phyloP scores from a whole-genome alignment of 306 rosid genomes.

The Cicer yamashitae region DNA sequence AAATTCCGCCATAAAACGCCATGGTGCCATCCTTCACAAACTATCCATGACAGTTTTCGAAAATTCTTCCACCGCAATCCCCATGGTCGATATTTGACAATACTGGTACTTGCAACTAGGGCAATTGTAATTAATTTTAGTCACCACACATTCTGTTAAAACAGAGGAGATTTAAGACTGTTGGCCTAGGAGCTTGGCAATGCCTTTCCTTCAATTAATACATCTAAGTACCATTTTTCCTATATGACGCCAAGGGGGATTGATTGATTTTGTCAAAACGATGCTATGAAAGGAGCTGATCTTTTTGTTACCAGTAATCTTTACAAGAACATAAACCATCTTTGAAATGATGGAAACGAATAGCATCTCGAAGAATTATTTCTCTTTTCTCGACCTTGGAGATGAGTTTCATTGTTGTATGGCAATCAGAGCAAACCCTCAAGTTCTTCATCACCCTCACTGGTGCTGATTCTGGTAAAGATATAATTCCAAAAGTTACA shows the following conservation, averaged over 20 bases:
- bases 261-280: constrained; percentile 3
- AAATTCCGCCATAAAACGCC: too few species aligned
- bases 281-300: constrained; percentile 3
- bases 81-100: too few species aligned
- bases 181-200: constrained; percentile 27
- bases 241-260: not conserved
- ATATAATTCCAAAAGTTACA: constrained; percentile 61
- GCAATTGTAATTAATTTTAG: not conserved
- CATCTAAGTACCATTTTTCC: not conserved
- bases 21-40: too few species aligned
- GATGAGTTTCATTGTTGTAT: constrained; percentile 60
- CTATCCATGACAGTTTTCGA: too few species aligned
- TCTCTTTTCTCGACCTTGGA: constrained; percentile 60
- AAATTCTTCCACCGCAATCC: too few species aligned
- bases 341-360: constrained; percentile 66
- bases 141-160: not conserved
- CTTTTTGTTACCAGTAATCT: constrained; percentile 64
- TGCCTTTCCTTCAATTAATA: constrained; percentile 12
- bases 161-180: not conserved
- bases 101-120: not conserved
- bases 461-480: constrained; percentile 61
- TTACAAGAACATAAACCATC: constrained; percentile 69
- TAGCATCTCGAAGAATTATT: constrained; percentile 62
- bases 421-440: constrained; percentile 68
- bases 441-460: constrained; percentile 73